Evolutionary conservation across 805 yeast species (phyloP), one percentile per base, ranked within the genome.

Genomic region (Candida morakotiae): DNA sequence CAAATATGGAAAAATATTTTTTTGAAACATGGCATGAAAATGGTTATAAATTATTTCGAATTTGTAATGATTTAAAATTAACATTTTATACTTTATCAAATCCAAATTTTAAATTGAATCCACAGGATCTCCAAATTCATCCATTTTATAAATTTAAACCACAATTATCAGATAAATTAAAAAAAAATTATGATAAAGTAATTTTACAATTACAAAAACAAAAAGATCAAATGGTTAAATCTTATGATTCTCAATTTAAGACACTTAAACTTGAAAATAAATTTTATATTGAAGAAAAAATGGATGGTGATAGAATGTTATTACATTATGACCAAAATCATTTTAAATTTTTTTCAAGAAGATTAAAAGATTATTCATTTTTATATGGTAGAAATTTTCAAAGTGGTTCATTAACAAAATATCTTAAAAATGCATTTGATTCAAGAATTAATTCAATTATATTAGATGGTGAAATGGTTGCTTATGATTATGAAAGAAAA

Each of bases 381-480:
- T 60, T 81, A 9, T 89, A 86, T 51, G 95, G 95, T 1, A 61
- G 58, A 10, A 64, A 69, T 32, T 53, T 53, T 15, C 59, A 64
- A 17, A 53, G 56, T 4, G 87, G 86, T 0, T 64, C 81, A 2
- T 61, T 84, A 9, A 71, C 87, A 0, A 72, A 69, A 30, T 66
- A 75, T 46, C 50, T 84, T 25, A 45, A 53, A 1, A 52, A 67
- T 5, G 63, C 70, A 2, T 67, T 73, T 41, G 55, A 67, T 7
- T 59, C 58, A 4, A 59, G 51, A 23, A 61, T 75, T 4, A 53
- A 55, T 5, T 55, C 58, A 45, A 45, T 66, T 16, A 69, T 83
- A 5, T 51, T 91, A 4, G 98, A 91, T 60, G 97, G 98, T 0
- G 98, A 91, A 58, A 86, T 91, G 91, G 80, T 91, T 2, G 87